Conservation (phyloP, 768 basidiomycete species). For the Pleurotus sapidus region DNA sequence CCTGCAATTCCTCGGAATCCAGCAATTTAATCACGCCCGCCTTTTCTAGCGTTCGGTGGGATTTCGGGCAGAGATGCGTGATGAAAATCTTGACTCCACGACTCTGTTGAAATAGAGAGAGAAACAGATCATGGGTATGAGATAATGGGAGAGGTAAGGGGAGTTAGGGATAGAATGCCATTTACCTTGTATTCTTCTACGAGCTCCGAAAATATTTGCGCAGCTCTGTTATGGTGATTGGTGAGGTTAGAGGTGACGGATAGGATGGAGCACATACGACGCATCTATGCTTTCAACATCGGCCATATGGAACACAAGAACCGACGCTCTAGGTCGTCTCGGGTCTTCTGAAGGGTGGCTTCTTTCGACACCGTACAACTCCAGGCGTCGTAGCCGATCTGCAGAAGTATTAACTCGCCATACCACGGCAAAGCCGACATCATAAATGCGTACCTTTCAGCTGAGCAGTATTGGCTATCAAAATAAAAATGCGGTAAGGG, state of each 20-base stretch:
- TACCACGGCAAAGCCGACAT: not conserved
- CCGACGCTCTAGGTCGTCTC: slow-evolving; percentile 66
- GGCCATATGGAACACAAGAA: slow-evolving; percentile 89
- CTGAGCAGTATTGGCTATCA: slow-evolving; percentile 89
- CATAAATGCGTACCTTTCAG: slow-evolving; percentile 62
- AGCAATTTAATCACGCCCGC: slow-evolving; percentile 51
- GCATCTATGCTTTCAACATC: slow-evolving; percentile 92
- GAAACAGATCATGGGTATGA: not conserved
- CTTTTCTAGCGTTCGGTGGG: slow-evolving; percentile 41
- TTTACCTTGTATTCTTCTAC: slow-evolving; percentile 73
- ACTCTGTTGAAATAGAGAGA: slow-evolving; percentile 29
- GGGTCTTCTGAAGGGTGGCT: slow-evolving; percentile 91
- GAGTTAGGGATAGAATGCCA: not conserved
- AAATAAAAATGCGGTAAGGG: not conserved
- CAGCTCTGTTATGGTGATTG: slow-evolving; percentile 47
- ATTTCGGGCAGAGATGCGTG: slow-evolving; percentile 41
- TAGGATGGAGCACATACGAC: slow-evolving; percentile 53
- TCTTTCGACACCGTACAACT: slow-evolving; percentile 78
- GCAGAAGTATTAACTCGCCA: slow-evolving; percentile 1
- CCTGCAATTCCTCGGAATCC: slow-evolving; percentile 43
- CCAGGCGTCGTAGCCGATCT: slow-evolving; percentile 82
- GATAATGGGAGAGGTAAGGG: not conserved
- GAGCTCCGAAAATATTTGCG: slow-evolving; percentile 81
- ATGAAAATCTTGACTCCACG: slow-evolving; percentile 51
- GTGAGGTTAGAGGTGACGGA: too few relatives aligned